phyloP scores from a whole-genome alignment of 257 asterid genomes.

The Ballota nigra region DNA sequence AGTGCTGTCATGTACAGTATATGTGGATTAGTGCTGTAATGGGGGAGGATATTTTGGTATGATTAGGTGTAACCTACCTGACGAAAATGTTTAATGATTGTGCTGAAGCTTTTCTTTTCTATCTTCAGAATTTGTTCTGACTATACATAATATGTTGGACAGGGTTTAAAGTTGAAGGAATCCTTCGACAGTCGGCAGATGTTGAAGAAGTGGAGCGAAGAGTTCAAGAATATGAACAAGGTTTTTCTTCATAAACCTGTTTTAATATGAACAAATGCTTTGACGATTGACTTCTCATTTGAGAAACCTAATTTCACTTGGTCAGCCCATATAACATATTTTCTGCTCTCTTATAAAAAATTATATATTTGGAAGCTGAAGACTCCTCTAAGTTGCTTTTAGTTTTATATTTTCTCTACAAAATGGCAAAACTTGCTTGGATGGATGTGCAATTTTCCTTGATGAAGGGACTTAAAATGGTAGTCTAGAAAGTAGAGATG shows the following conservation, averaged over 20 bases:
- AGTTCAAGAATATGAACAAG: constrained; percentile 89
- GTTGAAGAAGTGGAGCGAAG: constrained; percentile 86
- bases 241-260: constrained; percentile 29
- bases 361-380: too few relatives aligned
- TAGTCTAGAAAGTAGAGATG: not conserved
- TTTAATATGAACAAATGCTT: not conserved
- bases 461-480: constrained; percentile 2
- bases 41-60: constrained; percentile 12
- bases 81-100: not conserved
- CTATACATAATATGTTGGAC: constrained; percentile 21
- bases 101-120: constrained; percentile 15
- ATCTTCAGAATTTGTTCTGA: constrained; percentile 20
- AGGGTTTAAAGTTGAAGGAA: constrained; percentile 84
- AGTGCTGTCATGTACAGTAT: not conserved
- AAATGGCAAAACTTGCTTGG: constrained; percentile 7
- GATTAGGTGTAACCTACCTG: constrained; percentile 21
- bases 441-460: constrained; percentile 7
- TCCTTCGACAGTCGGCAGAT: constrained; percentile 83
- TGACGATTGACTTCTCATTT: constrained; percentile 14
- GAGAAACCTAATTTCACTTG: not conserved
- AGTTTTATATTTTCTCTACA: not conserved
- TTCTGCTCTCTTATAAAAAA: not conserved
- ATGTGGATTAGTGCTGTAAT: constrained; percentile 13
- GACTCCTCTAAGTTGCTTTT: not conserved
- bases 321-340: not conserved